A percentile compares a stretch with the other conserved stretches of the same genome.
Evolutionary conservation across 768 basidiomycete genomes (phyloP).

Genomic region (Collybia sp.): DNA sequence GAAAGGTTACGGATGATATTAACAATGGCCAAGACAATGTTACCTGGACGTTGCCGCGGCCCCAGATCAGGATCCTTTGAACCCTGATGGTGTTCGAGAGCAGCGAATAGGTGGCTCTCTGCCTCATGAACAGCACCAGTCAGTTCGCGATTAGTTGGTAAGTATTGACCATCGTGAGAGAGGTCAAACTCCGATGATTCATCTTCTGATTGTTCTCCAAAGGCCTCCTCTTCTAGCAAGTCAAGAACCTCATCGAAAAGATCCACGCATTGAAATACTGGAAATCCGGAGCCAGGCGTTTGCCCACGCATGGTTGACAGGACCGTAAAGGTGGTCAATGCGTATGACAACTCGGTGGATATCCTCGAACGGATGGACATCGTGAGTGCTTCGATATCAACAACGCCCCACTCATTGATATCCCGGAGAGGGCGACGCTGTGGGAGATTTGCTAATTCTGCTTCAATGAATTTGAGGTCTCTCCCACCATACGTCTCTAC

Average conservation of each 20-base stretch:
- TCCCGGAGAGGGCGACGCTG: conserved; percentile 59
- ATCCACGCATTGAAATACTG: conserved; percentile 70
- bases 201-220: conserved; percentile 41
- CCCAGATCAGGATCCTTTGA: conserved; percentile 44
- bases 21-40: conserved; percentile 61
- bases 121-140: conserved; percentile 53
- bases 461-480: conserved; percentile 63
- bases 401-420: conserved; percentile 80
- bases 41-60: conserved; percentile 63
- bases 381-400: conserved; percentile 91
- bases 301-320: conserved; percentile 74
- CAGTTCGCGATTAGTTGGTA: conserved; percentile 65
- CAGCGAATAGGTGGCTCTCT: conserved; percentile 56
- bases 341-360: conserved; percentile 82
- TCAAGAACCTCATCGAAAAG: conserved; percentile 86
- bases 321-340: conserved; percentile 80
- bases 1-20: conserved; percentile 89
- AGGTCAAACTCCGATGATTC: conserved; percentile 11
- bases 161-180: conserved; percentile 25
- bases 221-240: conserved; percentile 78
- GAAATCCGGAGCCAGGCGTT: conserved; percentile 64
- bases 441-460: conserved; percentile 48
- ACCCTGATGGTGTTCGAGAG: conserved; percentile 44
- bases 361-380: conserved; percentile 89
- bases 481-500: conserved; percentile 77